phyloP scores from a whole-genome alignment of 1,284 basidiomycete species.

The Marasmius tenuissimus region DNA sequence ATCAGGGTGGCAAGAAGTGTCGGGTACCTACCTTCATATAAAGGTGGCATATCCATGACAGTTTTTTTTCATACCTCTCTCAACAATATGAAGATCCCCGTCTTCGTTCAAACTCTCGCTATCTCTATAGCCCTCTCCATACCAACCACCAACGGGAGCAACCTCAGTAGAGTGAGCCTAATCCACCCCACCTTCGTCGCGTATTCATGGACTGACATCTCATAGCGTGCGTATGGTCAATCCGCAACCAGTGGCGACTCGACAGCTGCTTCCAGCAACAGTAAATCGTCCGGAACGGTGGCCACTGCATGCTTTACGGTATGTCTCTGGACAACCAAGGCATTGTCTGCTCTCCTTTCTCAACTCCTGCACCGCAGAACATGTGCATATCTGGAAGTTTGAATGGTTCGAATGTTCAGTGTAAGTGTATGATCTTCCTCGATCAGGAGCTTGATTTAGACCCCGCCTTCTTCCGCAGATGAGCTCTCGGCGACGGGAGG shows the following conservation, averaged over 20 bases:
- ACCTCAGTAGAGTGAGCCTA: too few species aligned
- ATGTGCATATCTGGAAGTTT: constrained; percentile 47
- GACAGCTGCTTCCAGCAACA: too few species aligned
- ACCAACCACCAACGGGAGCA: too few species aligned
- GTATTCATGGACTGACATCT: too few species aligned
- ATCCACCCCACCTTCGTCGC: too few species aligned
- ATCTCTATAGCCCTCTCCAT: background rate
- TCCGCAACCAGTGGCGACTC: too few species aligned
- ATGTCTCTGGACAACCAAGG: constrained; percentile 10
- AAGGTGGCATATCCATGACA: background rate
- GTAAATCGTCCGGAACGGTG: too few species aligned
- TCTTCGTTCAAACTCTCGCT: background rate
- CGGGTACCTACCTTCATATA: background rate
- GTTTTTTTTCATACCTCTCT: background rate
- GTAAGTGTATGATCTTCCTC: constrained; percentile 25
- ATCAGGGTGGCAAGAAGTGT: too few species aligned
- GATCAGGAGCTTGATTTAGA: background rate
- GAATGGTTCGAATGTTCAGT: constrained; percentile 43
- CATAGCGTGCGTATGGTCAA: too few species aligned
- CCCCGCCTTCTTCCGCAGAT: constrained; percentile 28
- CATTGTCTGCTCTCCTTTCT: background rate
- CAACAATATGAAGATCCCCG: background rate
- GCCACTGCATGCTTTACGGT: constrained; percentile 10
- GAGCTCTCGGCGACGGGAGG: constrained; percentile 37
- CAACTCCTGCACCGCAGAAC: constrained; percentile 14